Conservation (phyloP, 331 rosid species). For the Dryas integrifolia region DNA sequence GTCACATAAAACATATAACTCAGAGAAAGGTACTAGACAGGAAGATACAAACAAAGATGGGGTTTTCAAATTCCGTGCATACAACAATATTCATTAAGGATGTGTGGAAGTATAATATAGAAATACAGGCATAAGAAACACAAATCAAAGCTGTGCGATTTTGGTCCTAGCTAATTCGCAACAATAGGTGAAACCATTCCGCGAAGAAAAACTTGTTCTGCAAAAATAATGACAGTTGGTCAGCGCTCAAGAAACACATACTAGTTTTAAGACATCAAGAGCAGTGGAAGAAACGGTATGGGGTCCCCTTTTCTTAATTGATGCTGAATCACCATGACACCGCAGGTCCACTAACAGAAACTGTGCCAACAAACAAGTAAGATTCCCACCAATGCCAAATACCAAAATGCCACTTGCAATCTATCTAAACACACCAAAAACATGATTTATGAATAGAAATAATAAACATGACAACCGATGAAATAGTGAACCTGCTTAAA, state of each 20-base stretch:
- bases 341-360: slow-evolving; percentile 87
- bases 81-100: neutral
- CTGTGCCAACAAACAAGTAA: slow-evolving; percentile 38
- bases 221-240: neutral
- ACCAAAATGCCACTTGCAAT: neutral
- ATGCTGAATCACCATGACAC: slow-evolving; percentile 90
- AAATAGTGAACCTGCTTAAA: neutral
- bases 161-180: slow-evolving; percentile 5
- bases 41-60: neutral
- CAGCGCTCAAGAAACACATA: slow-evolving; percentile 29
- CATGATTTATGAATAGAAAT: neutral
- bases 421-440: neutral
- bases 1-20: neutral
- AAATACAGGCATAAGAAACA: neutral
- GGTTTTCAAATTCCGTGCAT: neutral
- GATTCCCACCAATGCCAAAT: slow-evolving; percentile 11
- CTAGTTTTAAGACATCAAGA: slow-evolving; percentile 84
- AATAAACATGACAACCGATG: neutral
- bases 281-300: slow-evolving; percentile 83
- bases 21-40: neutral
- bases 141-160: neutral
- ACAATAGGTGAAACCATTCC: neutral
- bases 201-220: neutral
- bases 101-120: neutral
- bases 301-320: slow-evolving; percentile 61